A percentile compares a stretch with the other conserved stretches of the same genome.
These are phyloP conservation scores for Tylopilus sp. DNA, from an alignment of 1,284 basidiomycete species.

Conservation along the genomic window DNA sequence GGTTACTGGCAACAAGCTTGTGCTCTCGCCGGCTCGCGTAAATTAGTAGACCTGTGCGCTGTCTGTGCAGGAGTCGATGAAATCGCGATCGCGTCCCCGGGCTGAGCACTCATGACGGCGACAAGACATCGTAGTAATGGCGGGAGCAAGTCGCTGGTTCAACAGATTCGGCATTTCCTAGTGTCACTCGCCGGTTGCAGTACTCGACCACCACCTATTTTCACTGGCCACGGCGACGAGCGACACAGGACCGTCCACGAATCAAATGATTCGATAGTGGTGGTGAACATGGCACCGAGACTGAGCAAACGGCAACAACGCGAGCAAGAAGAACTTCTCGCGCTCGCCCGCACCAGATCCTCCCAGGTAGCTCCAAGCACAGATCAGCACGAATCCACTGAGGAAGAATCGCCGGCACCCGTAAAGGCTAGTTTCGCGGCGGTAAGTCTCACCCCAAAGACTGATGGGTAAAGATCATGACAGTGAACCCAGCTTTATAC, in stretches of 20 bases:
- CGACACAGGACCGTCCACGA: background rate
- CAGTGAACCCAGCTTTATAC: conserved; percentile 32
- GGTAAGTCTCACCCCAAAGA: conserved; percentile 37
- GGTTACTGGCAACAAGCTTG: too few relatives aligned
- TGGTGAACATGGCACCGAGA: conserved; percentile 55
- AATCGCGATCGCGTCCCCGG: too few relatives aligned
- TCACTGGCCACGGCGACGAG: too few relatives aligned
- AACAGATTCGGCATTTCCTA: too few relatives aligned
- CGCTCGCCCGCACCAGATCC: conserved; percentile 37
- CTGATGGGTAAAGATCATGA: conserved; percentile 15
- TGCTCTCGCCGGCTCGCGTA: too few relatives aligned
- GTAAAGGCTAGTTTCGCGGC: conserved; percentile 51
- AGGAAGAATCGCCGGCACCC: conserved; percentile 27
- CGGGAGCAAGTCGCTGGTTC: too few relatives aligned
- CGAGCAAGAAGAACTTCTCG: conserved; percentile 73
- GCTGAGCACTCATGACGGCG: background rate
- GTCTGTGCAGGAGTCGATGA: too few relatives aligned
- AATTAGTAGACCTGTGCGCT: too few relatives aligned
- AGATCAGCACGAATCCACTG: conserved; percentile 27
- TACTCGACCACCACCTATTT: too few relatives aligned
- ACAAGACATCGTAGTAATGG: background rate
- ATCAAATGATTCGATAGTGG: conserved; percentile 9
- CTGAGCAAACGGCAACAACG: conserved; percentile 85
- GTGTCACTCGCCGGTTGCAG: too few relatives aligned
- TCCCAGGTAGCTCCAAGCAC: conserved; percentile 17